Evolutionary conservation across 2,329 filamentous ascomycete species (phyloP), one percentile per base, ranked within the genome.

Genomic region (Stenocarpella maydis): DNA sequence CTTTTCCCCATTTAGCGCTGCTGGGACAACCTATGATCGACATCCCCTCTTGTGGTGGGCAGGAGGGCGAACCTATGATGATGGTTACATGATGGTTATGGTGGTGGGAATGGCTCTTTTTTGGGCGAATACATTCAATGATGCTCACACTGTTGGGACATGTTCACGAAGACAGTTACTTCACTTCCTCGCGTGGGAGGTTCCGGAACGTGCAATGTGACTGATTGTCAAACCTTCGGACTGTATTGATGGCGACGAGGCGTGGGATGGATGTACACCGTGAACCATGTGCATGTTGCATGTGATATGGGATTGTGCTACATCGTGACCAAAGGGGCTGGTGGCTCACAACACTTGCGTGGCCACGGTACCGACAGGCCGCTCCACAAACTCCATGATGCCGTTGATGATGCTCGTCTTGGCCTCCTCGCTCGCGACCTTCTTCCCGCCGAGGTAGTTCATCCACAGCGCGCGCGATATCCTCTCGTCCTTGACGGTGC

Each of bases 331-430:
- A 58, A 37, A 9, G 28, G 8, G 8, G 34, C 4, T 24, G 21
- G 34, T 49, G 49, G 4, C 72, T 73, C 75, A 84, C 65, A 90
- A 74, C 58, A 97, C 92, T 82, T 93, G 93, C 43, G 93, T 88
- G 61, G 93, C 92, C 1, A 97, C 91, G 0, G 93, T 97, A 1
- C 95, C 95, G 19, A 97, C 88, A 0, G 96, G 96, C 73, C 95
- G 83, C 80, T 94, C 92, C 1, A 96, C 94, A 80, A 98, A 92
- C 74, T 91, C 91, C 85, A 98, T 91, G 71, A 97, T 87, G 0
- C 96, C 96, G 58, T 97, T 90, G 4, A 97, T 92, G 63, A 99
- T 92, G 74, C 88, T 97, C 80, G 89, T 85, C 74, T 95, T 87
- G 19, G 94, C 93, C 3, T 87, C 85, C 79, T 97, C 94, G 72